These are phyloP conservation scores for Larix kaempferi DNA, from an alignment of 75 land plant species.

Conservation along the genomic window DNA sequence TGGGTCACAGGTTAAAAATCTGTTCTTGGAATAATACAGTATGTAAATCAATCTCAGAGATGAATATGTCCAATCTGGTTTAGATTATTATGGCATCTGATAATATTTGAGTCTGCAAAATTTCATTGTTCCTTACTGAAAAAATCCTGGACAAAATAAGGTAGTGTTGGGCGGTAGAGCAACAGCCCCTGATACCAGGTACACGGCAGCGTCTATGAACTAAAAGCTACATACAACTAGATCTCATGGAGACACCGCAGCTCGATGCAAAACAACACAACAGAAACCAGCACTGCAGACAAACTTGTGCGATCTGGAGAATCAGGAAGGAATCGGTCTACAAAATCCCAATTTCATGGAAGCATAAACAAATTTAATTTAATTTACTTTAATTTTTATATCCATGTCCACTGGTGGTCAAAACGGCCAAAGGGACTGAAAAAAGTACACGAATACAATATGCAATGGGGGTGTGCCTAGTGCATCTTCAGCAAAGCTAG, in stretches of 20 bases:
- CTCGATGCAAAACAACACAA: neutral
- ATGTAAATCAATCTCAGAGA: neutral
- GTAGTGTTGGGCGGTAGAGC: neutral
- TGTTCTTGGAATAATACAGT: neutral
- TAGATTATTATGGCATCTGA: neutral
- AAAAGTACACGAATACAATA: neutral
- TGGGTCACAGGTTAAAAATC: neutral
- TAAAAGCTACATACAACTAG: neutral
- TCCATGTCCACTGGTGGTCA: neutral
- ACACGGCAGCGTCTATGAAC: neutral
- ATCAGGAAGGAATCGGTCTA: neutral
- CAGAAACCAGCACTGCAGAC: neutral
- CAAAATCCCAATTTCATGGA: neutral
- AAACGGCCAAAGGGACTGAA: neutral
- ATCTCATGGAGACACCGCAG: neutral
- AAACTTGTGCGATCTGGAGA: neutral
- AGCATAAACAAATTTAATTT: neutral
- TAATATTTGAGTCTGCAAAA: neutral
- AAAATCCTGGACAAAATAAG: neutral
- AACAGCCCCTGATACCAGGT: neutral
- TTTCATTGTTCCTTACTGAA: neutral
- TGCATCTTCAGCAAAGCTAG: neutral
- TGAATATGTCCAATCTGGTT: neutral
- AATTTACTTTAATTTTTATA: neutral
- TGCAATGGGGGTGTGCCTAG: neutral